These are phyloP conservation scores for Myriosclerotinia curreyana DNA, from an alignment of 2,329 filamentous ascomycete genomes.

Conservation along the genomic window DNA sequence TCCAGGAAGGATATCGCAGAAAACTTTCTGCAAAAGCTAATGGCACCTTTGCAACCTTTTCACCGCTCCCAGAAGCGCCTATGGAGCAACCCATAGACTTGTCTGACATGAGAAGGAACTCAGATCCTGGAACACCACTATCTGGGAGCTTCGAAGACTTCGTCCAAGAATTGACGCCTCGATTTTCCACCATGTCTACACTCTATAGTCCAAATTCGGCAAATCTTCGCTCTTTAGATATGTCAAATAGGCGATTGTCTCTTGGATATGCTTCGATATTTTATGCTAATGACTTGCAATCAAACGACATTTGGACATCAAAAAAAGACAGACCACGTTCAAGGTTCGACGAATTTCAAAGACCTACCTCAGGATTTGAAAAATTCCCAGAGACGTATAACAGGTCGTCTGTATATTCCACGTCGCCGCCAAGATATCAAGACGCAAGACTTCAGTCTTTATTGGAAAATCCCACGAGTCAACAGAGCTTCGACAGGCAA, in stretches of 20 bases:
- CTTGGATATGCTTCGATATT: constrained; percentile 25
- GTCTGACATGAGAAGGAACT: constrained; percentile 20
- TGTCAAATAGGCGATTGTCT: constrained; percentile 23
- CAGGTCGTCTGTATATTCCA: background rate
- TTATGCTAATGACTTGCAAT: constrained; percentile 28
- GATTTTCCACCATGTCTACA: constrained; percentile 16
- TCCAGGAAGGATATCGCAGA: constrained; percentile 64
- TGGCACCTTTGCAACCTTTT: constrained; percentile 49
- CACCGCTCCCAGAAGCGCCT: constrained; percentile 30
- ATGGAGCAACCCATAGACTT: background rate
- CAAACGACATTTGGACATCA: constrained; percentile 29
- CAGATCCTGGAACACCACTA: constrained; percentile 23
- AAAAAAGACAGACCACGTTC: constrained; percentile 2
- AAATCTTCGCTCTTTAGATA: background rate
- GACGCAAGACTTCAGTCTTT: background rate
- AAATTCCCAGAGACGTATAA: background rate
- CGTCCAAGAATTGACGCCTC: constrained; percentile 5
- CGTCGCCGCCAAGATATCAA: background rate
- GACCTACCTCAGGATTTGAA: background rate
- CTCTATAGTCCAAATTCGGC: background rate
- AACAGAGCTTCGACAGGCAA: background rate
- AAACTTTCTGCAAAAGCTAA: constrained; percentile 48
- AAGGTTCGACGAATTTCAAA: constrained; percentile 5
- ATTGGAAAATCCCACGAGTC: background rate
- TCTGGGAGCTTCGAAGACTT: constrained; percentile 14